phyloP scores from a whole-genome alignment of 768 basidiomycete species.

The Kondoa subrosea region DNA sequence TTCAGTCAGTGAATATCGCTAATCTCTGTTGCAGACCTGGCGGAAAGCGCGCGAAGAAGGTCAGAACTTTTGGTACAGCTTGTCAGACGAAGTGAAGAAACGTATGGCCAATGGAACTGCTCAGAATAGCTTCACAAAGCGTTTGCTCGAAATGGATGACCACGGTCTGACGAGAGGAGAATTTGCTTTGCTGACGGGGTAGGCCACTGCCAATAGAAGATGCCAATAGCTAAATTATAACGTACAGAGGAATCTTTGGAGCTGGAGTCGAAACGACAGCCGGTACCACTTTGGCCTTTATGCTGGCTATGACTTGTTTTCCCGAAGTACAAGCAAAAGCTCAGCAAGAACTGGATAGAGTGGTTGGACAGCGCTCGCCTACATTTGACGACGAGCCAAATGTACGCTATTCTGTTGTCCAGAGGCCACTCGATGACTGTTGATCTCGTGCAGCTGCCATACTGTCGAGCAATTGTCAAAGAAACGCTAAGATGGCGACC shows the following conservation, averaged over 20 bases:
- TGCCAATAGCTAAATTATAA: too few relatives aligned
- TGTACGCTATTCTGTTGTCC: neutral
- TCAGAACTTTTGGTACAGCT: neutral
- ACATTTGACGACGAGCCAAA: conserved; percentile 6
- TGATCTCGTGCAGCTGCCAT: conserved; percentile 13
- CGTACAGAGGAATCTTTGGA: conserved; percentile 5
- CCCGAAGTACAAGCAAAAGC: conserved; percentile 2
- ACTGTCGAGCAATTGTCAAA: conserved; percentile 11
- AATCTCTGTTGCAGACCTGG: too few relatives aligned
- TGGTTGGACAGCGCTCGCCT: conserved; percentile 8
- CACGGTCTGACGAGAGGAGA: conserved; percentile 6
- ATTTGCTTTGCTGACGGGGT: neutral
- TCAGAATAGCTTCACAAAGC: conserved; percentile 2
- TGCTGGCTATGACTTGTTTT: conserved; percentile 1
- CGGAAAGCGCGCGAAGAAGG: neutral
- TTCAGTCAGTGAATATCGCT: too few relatives aligned
- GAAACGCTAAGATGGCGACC: conserved; percentile 18
- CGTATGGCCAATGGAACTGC: conserved; percentile 6
- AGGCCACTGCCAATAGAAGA: too few relatives aligned
- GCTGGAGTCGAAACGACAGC: neutral
- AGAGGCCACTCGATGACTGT: neutral
- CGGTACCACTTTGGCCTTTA: neutral
- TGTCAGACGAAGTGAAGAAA: conserved; percentile 4
- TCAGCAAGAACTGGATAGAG: conserved; percentile 9
- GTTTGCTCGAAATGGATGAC: conserved; percentile 1